These are phyloP conservation scores for Penicillium aurantiogriseum DNA, from an alignment of 2,329 filamentous ascomycete species.

Conservation along the genomic window DNA sequence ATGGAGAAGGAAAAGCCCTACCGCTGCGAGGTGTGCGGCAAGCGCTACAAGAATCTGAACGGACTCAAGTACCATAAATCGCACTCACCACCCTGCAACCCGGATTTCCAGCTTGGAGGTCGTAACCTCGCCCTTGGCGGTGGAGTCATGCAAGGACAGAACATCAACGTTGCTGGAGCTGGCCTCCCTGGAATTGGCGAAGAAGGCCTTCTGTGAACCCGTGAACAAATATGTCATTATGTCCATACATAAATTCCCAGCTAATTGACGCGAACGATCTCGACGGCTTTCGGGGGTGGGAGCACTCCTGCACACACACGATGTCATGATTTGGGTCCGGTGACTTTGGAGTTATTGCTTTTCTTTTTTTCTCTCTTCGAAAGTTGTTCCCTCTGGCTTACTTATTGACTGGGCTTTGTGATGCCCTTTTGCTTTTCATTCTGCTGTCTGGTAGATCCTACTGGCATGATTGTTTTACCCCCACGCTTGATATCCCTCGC, in stretches of 20 bases:
- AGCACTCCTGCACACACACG: slow-evolving; percentile 21
- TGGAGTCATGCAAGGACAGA: slow-evolving; percentile 48
- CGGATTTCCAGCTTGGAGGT: slow-evolving; percentile 64
- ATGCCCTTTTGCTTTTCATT: neutral
- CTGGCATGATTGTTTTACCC: slow-evolving; percentile 7
- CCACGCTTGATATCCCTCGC: slow-evolving; percentile 24
- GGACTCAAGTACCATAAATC: slow-evolving; percentile 92
- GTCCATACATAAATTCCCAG: slow-evolving; percentile 26
- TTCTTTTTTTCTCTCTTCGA: slow-evolving; percentile 15
- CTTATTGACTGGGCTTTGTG: neutral
- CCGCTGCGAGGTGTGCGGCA: slow-evolving; percentile 93
- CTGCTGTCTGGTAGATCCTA: neutral
- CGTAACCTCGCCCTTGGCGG: slow-evolving; percentile 41
- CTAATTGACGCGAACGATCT: slow-evolving; percentile 31
- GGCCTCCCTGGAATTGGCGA: slow-evolving; percentile 49
- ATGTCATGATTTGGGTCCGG: slow-evolving; percentile 27
- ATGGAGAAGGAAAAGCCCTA: slow-evolving; percentile 99
- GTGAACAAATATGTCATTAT: slow-evolving; percentile 16
- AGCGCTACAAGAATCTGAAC: slow-evolving; percentile 98
- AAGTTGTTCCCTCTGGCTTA: slow-evolving; percentile 5
- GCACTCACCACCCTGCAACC: slow-evolving; percentile 86
- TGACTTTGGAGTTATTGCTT: slow-evolving; percentile 23
- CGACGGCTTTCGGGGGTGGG: slow-evolving; percentile 23
- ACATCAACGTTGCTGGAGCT: slow-evolving; percentile 49
- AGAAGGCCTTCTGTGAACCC: slow-evolving; percentile 40